These are phyloP conservation scores for Berberis thunbergii DNA, from an alignment of 164 flowering plant genomes.

Conservation along the genomic window DNA sequence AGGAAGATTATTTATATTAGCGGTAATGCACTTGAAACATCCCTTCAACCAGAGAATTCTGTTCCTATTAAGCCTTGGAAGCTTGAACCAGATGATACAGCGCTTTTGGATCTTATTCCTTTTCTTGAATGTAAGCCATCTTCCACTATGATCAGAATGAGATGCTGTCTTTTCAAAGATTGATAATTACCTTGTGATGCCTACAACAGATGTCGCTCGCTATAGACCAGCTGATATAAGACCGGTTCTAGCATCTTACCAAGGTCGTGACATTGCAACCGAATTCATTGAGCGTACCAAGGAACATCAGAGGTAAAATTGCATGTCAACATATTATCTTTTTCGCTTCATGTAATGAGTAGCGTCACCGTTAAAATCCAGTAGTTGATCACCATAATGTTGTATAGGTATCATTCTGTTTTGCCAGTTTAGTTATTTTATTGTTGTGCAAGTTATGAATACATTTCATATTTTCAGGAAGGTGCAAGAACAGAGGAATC, in stretches of 20 bases:
- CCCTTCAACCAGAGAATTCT: conserved; percentile 82
- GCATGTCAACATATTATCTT: not conserved
- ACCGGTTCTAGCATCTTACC: conserved; percentile 67
- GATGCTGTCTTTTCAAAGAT: not conserved
- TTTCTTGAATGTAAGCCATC: conserved; percentile 75
- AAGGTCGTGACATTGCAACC: conserved; percentile 61
- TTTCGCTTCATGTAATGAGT: no score
- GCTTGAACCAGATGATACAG: conserved; percentile 63
- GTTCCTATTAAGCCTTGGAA: conserved; percentile 71
- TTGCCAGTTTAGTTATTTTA: no score
- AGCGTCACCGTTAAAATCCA: no score
- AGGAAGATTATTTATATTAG: conserved; percentile 62
- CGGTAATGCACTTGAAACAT: conserved; percentile 64
- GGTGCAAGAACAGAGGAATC: no score
- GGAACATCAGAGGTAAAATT: conserved; percentile 62
- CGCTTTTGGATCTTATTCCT: conserved; percentile 80
- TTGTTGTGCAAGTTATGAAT: no score
- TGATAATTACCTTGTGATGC: not conserved
- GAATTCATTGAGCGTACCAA: conserved; percentile 79
- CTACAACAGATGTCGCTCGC: conserved; percentile 68
- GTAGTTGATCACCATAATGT: no score
- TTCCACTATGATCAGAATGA: not conserved
- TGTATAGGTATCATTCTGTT: no score
- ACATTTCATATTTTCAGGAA: no score
- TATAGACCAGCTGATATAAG: conserved; percentile 79